These are phyloP conservation scores for Russula vinacea DNA, from an alignment of 768 basidiomycete genomes.

Conservation along the genomic window DNA sequence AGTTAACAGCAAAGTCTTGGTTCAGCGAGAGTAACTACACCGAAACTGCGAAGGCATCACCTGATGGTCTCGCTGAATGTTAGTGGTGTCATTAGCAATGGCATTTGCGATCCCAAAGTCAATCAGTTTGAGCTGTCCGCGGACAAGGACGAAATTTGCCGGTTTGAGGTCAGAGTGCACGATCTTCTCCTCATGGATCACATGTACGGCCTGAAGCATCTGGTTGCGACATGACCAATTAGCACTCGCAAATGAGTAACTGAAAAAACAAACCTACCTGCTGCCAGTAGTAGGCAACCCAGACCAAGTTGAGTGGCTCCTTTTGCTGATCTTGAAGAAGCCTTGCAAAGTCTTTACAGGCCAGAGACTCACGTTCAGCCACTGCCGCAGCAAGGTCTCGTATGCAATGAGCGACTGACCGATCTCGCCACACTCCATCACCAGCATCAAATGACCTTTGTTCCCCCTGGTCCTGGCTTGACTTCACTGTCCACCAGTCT, in stretches of 20 bases:
- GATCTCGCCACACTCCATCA: conserved; percentile 97
- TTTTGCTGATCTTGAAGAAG: conserved; percentile 81
- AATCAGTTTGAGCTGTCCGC: conserved; percentile 92
- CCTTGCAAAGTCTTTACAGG: conserved; percentile 63
- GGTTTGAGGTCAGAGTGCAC: conserved; percentile 98
- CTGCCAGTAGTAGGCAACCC: conserved; percentile 95
- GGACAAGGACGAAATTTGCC: conserved; percentile 96
- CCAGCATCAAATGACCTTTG: conserved; percentile 72
- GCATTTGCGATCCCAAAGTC: conserved; percentile 99
- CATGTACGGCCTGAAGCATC: conserved; percentile 99
- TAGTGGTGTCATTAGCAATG: conserved; percentile 97
- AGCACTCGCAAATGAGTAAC: neutral
- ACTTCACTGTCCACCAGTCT: conserved; percentile 88
- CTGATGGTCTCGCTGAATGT: conserved; percentile 95
- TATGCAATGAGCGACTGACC: conserved; percentile 33
- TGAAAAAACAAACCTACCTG: conserved; percentile 55
- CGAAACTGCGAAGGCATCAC: conserved; percentile 40
- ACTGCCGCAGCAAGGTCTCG: neutral
- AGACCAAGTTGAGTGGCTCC: conserved; percentile 85
- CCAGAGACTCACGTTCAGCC: conserved; percentile 9
- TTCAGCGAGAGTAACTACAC: neutral
- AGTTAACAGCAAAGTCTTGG: conserved; percentile 6
- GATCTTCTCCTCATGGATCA: conserved; percentile 97
- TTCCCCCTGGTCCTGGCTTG: conserved; percentile 63
- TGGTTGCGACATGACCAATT: conserved; percentile 36